Conservation (phyloP, 495 filamentous ascomycete species). For the Penicillium turbatum region DNA sequence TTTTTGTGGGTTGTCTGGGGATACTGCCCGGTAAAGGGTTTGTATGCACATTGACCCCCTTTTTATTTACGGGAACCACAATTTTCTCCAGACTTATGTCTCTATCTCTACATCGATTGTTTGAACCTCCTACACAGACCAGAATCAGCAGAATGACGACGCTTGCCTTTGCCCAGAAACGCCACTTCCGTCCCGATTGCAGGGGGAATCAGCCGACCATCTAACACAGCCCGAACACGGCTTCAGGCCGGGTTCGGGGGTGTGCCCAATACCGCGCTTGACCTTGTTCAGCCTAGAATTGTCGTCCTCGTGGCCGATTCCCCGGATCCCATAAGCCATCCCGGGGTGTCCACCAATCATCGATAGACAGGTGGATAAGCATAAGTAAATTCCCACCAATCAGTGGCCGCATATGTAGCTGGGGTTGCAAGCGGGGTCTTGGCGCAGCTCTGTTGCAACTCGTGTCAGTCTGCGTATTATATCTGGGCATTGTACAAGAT, state of each 20-base stretch:
- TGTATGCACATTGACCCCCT: neutral
- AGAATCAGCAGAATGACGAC: neutral
- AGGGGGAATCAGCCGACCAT: conserved; percentile 5
- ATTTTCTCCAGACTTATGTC: neutral
- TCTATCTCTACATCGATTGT: neutral
- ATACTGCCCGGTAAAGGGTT: neutral
- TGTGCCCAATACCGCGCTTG: conserved; percentile 11
- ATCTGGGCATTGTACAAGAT: neutral
- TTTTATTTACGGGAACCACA: neutral
- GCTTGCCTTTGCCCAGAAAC: conserved; percentile 1
- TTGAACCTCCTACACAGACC: neutral
- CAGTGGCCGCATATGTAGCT: neutral
- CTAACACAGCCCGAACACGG: conserved; percentile 12
- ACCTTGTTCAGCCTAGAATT: conserved; percentile 9
- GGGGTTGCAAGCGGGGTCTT: conserved; percentile 24
- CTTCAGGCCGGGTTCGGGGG: conserved; percentile 8
- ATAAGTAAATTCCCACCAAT: conserved; percentile 11
- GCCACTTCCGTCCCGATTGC: conserved; percentile 13
- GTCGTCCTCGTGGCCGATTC: conserved; percentile 21
- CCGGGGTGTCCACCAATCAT: conserved; percentile 13
- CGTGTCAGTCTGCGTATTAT: neutral
- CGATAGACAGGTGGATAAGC: neutral
- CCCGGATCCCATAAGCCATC: conserved; percentile 23
- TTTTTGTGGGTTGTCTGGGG: conserved; percentile 9
- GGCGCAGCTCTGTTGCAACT: conserved; percentile 10